phyloP scores from a whole-genome alignment of 2,329 filamentous ascomycete species.

The Colletotrichum tropicale region DNA sequence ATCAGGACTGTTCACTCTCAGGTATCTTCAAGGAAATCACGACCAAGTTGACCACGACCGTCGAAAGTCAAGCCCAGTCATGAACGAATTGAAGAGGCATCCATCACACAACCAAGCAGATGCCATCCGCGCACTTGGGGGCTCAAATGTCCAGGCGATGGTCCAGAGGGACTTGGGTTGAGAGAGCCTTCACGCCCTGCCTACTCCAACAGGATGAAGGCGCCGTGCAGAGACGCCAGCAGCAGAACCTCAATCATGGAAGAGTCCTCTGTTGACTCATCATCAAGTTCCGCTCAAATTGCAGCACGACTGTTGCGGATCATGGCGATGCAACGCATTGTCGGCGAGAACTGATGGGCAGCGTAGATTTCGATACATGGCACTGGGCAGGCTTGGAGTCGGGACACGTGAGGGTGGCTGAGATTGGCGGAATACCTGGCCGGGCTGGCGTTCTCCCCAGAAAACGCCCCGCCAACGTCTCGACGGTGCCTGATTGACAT shows the following conservation, averaged over 20 bases:
- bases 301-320: neutral
- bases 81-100: neutral
- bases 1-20: constrained; percentile 71
- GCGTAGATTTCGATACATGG: neutral
- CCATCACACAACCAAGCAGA: neutral
- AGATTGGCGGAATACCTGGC: constrained; percentile 1
- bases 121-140: neutral
- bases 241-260: neutral
- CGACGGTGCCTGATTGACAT: neutral
- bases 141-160: neutral
- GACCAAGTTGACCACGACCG: constrained; percentile 37
- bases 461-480: neutral
- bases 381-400: neutral
- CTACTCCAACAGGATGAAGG: neutral
- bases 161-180: neutral
- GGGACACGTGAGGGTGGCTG: neutral
- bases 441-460: neutral
- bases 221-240: neutral
- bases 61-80: constrained; percentile 10
- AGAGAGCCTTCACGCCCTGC: neutral
- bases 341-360: neutral
- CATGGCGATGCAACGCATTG: neutral
- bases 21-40: constrained; percentile 73
- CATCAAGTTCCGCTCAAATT: neutral
- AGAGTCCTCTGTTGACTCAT: no score